Conservation (phyloP, 306 rosid species). For the Corylus avellana region DNA sequence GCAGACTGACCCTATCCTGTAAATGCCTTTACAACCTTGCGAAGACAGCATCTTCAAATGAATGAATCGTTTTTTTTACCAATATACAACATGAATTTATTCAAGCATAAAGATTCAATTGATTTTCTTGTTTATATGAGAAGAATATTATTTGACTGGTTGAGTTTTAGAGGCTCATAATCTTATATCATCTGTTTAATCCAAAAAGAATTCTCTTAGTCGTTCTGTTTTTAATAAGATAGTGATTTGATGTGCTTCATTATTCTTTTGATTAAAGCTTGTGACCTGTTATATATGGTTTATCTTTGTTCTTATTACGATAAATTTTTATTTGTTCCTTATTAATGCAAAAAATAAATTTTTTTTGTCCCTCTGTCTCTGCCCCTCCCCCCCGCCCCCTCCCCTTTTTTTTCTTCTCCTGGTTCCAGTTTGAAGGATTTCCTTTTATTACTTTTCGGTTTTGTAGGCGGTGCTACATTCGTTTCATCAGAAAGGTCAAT, state of each 20-base stretch:
- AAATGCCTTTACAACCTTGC: background rate
- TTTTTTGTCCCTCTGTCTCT: background rate
- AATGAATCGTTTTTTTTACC: background rate
- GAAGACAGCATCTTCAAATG: background rate
- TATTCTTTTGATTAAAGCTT: conserved; percentile 1
- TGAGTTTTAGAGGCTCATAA: background rate
- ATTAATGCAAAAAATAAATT: background rate
- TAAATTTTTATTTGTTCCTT: background rate
- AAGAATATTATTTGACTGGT: background rate
- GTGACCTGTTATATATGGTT: background rate
- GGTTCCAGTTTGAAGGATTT: background rate
- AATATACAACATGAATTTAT: background rate
- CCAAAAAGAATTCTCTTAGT: background rate
- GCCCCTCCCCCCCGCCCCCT: background rate
- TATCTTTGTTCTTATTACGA: background rate
- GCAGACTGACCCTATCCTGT: background rate
- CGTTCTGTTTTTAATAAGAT: background rate
- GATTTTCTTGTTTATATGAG: background rate
- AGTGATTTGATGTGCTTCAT: background rate
- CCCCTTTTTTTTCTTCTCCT: background rate
- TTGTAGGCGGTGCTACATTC: conserved; percentile 90
- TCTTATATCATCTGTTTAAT: background rate
- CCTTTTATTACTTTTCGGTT: conserved; percentile 28
- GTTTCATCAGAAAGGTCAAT: conserved; percentile 82
- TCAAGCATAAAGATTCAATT: background rate